Conservation (phyloP, 1,284 basidiomycete species). For the Papiliotrema laurentii region DNA sequence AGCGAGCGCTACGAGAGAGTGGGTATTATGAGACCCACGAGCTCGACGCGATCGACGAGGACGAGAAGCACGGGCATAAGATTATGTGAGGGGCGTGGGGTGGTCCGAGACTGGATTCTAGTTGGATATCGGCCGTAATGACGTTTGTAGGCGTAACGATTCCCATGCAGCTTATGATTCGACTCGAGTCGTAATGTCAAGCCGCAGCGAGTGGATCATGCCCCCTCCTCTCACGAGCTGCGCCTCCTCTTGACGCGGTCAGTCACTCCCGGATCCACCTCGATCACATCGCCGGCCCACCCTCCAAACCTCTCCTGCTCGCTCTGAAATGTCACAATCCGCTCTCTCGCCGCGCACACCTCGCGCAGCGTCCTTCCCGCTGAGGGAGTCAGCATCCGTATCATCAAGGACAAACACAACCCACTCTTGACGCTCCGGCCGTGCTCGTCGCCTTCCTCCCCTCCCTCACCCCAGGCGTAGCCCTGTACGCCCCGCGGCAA, state of each 20-base stretch:
- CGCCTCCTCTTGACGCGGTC: too few relatives aligned
- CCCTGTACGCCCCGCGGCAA: slow-evolving; percentile 22
- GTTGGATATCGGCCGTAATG: too few relatives aligned
- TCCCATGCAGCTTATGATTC: too few relatives aligned
- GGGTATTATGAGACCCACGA: slow-evolving; percentile 25
- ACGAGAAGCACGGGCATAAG: slow-evolving; percentile 29
- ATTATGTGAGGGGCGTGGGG: slow-evolving; percentile 9
- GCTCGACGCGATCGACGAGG: slow-evolving; percentile 25
- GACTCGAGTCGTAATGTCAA: too few relatives aligned
- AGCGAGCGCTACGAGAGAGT: slow-evolving; percentile 31
- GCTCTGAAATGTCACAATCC: not conserved
- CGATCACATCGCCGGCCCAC: slow-evolving; percentile 1
- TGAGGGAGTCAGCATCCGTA: not conserved
- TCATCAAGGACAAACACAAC: too few relatives aligned
- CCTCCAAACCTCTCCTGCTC: not conserved
- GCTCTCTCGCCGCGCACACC: not conserved
- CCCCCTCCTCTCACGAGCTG: too few relatives aligned
- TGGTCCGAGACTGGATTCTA: too few relatives aligned
- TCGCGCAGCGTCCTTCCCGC: slow-evolving; percentile 1
- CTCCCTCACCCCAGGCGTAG: slow-evolving; percentile 30
- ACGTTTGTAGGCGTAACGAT: too few relatives aligned
- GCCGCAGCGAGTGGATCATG: too few relatives aligned
- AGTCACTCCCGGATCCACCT: not conserved
- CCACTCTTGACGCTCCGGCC: slow-evolving; percentile 38
- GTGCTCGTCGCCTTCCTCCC: slow-evolving; percentile 29